These are phyloP conservation scores for Fennellomyces sp. DNA, from an alignment of 371 early-diverging fungal genomes.

Conservation along the genomic window DNA sequence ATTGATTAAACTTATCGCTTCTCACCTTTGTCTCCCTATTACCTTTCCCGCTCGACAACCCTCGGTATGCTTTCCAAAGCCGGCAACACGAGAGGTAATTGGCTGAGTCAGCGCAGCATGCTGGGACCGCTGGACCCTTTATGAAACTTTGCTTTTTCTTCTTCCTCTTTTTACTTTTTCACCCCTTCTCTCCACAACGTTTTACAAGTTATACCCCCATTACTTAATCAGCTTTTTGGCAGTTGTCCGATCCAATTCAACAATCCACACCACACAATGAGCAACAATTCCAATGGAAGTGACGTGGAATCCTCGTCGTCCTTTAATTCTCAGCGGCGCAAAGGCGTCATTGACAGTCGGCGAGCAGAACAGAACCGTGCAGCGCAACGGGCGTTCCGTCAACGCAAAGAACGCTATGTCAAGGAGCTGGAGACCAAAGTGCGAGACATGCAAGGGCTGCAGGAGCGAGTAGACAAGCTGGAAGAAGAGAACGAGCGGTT, in stretches of 20 bases:
- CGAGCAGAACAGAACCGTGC: constrained; percentile 61
- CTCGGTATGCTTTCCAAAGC: constrained; percentile 9
- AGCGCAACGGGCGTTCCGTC: constrained; percentile 74
- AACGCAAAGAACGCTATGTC: constrained; percentile 69
- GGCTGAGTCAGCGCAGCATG: constrained; percentile 5
- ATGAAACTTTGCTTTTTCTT: not conserved
- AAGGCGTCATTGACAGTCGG: constrained; percentile 18
- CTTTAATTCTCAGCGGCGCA: constrained; percentile 10
- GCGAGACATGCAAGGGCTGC: constrained; percentile 18
- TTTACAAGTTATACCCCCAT: not conserved
- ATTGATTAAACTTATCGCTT: too few relatives aligned
- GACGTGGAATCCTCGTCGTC: not conserved
- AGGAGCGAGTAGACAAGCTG: constrained; percentile 16
- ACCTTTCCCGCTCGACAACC: constrained; percentile 2
- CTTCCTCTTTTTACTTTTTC: not conserved
- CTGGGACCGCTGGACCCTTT: constrained; percentile 10
- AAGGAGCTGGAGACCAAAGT: constrained; percentile 42
- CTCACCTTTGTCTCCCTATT: too few relatives aligned
- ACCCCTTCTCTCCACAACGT: not conserved
- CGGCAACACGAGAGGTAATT: not conserved
- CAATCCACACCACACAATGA: not conserved
- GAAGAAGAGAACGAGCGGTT: constrained; percentile 23
- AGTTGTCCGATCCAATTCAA: too few relatives aligned
- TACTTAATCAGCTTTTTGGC: too few relatives aligned
- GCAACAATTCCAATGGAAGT: not conserved